Evolutionary conservation across 441 rosid species (phyloP), one percentile per base, ranked within the genome.

Genomic region (Populus tomentosa): DNA sequence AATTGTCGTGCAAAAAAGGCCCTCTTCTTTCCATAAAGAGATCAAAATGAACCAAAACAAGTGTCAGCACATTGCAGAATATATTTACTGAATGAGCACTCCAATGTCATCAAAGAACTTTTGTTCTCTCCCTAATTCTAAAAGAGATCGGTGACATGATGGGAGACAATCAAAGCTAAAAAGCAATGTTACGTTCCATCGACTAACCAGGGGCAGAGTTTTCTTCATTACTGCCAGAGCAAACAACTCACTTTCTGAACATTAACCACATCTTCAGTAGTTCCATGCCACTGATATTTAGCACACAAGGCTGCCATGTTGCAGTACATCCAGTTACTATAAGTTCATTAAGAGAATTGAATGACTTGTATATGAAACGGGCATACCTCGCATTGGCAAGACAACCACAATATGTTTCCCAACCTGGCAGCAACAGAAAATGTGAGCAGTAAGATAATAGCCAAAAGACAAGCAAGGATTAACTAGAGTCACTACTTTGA

Each of bases 341-440:
- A 59, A 24, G 28, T 9, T 35, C 38, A 71, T 65, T 21, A 56
- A 59, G 8, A 61, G 32, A 67, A 32, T 24, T 36, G 38, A 24
- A 42, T 7, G 28, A 14, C 14, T 21, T 10, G 26, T n/a, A 71
- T 14, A 50, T 26, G 56, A 62, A 59, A 70, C 35, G 50, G 67
- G 59, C 81, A 77, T 85, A 82, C 86, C 87, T 80, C 36, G 2
- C 61, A 64, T 10, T 28, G 8, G 65, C 76, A 70, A 35, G 56
- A 69, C 75, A 61, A 35, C 62, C 59, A n/a, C 9, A 50, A 30
- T 42, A 21, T 33, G 33, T 75, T 71, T 70, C 66, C 66, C 53
- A 30, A 74, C 84, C 85, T 81, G 73, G 56, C 70, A 82, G 59
- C 72, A 76, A 30, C 56, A 64, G 71, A 69, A 67, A 64, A 24